Conservation (phyloP, 495 filamentous ascomycete species). For the Penicillium steckii region DNA sequence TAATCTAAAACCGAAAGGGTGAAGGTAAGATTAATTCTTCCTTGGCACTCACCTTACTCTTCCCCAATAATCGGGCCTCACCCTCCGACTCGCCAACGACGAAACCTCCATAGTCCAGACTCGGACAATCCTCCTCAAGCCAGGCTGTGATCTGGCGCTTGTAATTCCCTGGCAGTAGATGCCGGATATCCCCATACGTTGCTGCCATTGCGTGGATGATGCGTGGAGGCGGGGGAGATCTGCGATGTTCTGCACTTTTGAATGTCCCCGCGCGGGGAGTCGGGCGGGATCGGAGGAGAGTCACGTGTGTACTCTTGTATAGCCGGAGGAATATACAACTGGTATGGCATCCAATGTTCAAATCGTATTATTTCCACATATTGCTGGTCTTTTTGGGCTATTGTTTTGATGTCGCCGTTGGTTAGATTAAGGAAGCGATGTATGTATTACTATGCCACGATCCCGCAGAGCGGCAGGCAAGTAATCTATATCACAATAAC, state of each 20-base stretch:
- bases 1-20: no score
- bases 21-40: no score
- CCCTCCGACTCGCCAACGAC: constrained; percentile 80
- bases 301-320: constrained; percentile 17
- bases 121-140: constrained; percentile 94
- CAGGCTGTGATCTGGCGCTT: constrained; percentile 77
- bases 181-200: constrained; percentile 69
- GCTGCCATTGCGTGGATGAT: constrained; percentile 47
- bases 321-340: no score
- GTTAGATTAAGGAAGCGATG: no score
- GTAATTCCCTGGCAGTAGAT: constrained; percentile 82
- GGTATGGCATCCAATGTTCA: no score
- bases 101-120: constrained; percentile 95
- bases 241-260: constrained; percentile 1
- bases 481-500: no score
- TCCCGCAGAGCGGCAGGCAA: no score
- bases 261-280: constrained; percentile 26
- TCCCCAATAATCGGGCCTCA: constrained; percentile 84
- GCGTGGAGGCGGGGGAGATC: constrained; percentile 9
- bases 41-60: constrained; percentile 56
- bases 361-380: no score
- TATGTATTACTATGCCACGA: no score
- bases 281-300: constrained; percentile 11
- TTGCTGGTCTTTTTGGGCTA: no score
- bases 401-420: no score